Evolutionary conservation across 2,329 filamentous ascomycete species (phyloP).

Genomic region (Onygenales sp.): DNA sequence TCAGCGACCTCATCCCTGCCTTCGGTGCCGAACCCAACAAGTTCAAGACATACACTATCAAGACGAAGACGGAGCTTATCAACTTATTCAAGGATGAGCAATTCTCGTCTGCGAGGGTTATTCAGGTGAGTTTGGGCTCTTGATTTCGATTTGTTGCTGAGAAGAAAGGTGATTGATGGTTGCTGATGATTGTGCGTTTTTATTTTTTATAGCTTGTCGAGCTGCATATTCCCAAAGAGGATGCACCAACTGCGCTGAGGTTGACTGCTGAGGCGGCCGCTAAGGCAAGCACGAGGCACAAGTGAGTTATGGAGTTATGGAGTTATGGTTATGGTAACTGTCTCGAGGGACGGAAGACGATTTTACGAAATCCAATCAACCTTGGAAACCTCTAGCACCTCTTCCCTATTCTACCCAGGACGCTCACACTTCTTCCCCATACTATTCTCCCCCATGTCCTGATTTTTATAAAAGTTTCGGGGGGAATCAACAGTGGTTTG

Average conservation of each 20-base stretch:
- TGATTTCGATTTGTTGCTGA: background rate
- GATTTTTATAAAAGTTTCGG: too few species aligned
- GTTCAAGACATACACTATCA: conserved; percentile 53
- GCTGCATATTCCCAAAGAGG: conserved; percentile 65
- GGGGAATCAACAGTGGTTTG: too few species aligned
- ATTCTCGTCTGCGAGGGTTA: conserved; percentile 45
- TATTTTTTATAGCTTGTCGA: conserved; percentile 60
- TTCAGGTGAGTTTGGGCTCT: conserved; percentile 23
- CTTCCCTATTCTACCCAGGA: too few species aligned
- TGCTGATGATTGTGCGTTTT: background rate
- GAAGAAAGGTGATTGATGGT: too few species aligned
- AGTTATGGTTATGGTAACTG: too few species aligned
- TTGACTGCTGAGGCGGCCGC: conserved; percentile 60
- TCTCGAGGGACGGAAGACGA: too few species aligned
- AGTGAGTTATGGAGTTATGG: background rate
- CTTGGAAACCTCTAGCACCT: too few species aligned
- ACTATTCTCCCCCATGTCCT: too few species aligned
- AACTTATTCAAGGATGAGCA: conserved; percentile 51
- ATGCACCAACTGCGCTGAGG: conserved; percentile 60
- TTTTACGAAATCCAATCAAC: too few species aligned
- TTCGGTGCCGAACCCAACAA: conserved; percentile 53
- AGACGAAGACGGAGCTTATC: conserved; percentile 58
- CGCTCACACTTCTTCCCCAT: too few species aligned
- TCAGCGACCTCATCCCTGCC: conserved; percentile 54
- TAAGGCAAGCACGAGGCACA: conserved; percentile 45